phyloP scores from a whole-genome alignment of 441 rosid species.

The Manihot esculenta region DNA sequence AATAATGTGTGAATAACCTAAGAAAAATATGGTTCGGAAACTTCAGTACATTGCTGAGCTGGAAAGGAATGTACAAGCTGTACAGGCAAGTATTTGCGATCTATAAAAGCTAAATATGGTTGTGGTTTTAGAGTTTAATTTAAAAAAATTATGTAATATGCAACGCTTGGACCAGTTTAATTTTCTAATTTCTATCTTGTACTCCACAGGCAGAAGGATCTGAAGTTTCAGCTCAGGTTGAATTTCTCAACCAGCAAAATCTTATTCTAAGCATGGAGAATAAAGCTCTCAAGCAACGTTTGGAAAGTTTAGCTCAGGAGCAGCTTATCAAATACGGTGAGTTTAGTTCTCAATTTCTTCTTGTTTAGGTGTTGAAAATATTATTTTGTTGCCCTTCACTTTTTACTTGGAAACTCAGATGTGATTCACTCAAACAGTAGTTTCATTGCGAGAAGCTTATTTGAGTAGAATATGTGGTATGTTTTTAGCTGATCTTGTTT shows the following conservation, averaged over 20 bases:
- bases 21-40: constrained; percentile 93
- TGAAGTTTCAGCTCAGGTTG: constrained; percentile 91
- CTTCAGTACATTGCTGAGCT: constrained; percentile 99
- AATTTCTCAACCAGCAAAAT: constrained; percentile 88
- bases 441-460: not conserved
- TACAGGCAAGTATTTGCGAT: constrained; percentile 56
- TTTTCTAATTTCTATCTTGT: constrained; percentile 2
- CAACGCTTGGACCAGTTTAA: not conserved
- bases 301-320: constrained; percentile 89
- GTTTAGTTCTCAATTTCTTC: constrained; percentile 21
- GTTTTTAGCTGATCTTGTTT: not conserved
- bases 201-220: constrained; percentile 81
- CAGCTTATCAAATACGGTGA: constrained; percentile 83
- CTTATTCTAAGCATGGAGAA: constrained; percentile 97
- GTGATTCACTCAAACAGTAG: not conserved
- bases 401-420: constrained; percentile 4
- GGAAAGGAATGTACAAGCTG: constrained; percentile 95
- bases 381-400: not conserved
- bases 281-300: constrained; percentile 89
- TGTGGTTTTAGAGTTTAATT: constrained; percentile 13
- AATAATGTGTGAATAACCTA: no score
- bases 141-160: constrained; percentile 1
- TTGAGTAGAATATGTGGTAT: not conserved
- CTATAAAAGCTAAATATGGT: constrained; percentile 12
- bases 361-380: constrained; percentile 14